A percentile compares a stretch with the other conserved stretches of the same genome.
Evolutionary conservation across 495 filamentous ascomycete species (phyloP).

Genomic region (Bryoglossum gracile): DNA sequence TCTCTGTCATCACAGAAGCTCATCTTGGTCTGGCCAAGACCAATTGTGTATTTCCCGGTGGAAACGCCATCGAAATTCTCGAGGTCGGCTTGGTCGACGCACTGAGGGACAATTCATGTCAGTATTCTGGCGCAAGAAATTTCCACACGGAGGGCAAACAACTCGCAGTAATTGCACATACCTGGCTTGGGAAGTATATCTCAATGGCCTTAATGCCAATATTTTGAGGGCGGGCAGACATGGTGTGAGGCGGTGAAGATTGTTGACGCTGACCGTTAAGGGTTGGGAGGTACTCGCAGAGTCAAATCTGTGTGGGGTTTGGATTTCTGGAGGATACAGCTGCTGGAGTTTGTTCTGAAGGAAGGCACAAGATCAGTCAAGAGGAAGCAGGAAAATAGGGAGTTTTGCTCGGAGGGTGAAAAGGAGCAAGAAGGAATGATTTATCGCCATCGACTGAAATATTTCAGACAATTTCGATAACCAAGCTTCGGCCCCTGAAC

Average conservation of each 20-base stretch:
- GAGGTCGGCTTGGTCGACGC: constrained; percentile 90
- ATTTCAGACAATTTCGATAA: background rate
- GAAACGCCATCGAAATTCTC: constrained; percentile 98
- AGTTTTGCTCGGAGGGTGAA: background rate
- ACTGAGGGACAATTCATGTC: constrained; percentile 46
- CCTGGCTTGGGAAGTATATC: constrained; percentile 96
- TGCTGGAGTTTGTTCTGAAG: background rate
- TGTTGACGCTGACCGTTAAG: background rate
- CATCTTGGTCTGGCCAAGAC: constrained; percentile 99
- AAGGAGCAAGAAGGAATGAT: background rate
- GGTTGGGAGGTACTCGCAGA: background rate
- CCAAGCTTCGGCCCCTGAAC: background rate
- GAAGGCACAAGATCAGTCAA: background rate
- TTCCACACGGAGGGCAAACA: background rate
- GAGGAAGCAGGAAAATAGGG: background rate
- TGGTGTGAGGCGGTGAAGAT: constrained; percentile 35
- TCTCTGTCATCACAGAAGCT: constrained; percentile 99
- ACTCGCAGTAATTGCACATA: constrained; percentile 36
- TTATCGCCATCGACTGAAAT: background rate
- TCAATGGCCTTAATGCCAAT: constrained; percentile 99
- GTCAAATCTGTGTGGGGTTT: background rate
- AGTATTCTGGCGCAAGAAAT: constrained; percentile 7
- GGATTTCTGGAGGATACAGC: background rate
- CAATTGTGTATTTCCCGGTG: constrained; percentile 96
- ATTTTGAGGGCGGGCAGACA: constrained; percentile 84